These are phyloP conservation scores for Leccinum colubrinum DNA, from an alignment of 1,284 basidiomycete genomes.

Conservation along the genomic window DNA sequence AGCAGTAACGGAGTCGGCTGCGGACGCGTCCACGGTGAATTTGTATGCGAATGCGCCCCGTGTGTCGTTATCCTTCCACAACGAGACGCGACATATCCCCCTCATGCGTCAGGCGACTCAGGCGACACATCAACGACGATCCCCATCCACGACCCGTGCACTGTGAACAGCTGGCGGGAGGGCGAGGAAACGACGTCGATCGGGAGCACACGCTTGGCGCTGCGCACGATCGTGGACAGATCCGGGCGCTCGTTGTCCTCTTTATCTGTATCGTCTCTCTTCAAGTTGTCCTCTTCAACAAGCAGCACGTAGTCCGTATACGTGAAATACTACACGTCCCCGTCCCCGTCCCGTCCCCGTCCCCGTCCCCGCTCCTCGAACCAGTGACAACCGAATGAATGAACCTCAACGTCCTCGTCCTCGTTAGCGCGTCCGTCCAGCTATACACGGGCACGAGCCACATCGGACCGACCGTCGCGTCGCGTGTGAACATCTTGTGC, in stretches of 20 bases:
- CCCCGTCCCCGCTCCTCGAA: too few species aligned
- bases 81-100: too few species aligned
- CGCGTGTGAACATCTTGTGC: neutral
- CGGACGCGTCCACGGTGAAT: too few species aligned
- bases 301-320: too few species aligned
- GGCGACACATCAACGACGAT: constrained; percentile 13
- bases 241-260: neutral
- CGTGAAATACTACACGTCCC: neutral
- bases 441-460: constrained; percentile 6
- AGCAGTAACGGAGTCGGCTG: too few species aligned
- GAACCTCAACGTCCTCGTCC: too few species aligned
- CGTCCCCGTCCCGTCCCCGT: neutral
- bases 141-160: constrained; percentile 13
- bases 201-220: constrained; percentile 6
- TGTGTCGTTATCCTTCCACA: too few species aligned
- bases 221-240: constrained; percentile 7
- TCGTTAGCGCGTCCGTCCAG: neutral
- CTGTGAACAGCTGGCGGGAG: constrained; percentile 11
- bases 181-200: constrained; percentile 5
- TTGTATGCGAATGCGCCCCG: too few species aligned
- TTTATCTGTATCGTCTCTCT: neutral
- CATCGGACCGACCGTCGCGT: neutral
- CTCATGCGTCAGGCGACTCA: too few species aligned
- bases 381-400: too few species aligned
- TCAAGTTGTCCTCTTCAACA: too few species aligned